Percentiles rank a stretch among this genome's conserved stretches.
phyloP scores from a whole-genome alignment of 768 basidiomycete species.

The Boletus speciosus region DNA sequence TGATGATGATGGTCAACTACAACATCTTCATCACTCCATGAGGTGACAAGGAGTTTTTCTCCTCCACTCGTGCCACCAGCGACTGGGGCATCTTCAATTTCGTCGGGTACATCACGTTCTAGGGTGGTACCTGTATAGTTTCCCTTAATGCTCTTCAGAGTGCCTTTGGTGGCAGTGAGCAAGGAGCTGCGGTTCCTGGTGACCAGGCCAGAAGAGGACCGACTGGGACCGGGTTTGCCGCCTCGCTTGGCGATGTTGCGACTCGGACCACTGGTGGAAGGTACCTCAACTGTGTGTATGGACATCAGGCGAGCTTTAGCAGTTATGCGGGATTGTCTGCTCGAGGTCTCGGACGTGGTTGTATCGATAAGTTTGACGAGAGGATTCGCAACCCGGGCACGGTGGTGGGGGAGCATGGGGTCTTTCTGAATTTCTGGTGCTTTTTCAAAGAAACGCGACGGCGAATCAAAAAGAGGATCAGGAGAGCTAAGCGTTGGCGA shows the following conservation, averaged over 20 bases:
- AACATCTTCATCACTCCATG: slow-evolving; percentile 21
- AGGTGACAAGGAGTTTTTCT: slow-evolving; percentile 7
- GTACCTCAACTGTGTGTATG: slow-evolving; percentile 4
- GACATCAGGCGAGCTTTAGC: slow-evolving; percentile 47
- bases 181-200: slow-evolving; percentile 48
- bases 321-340: slow-evolving; percentile 41
- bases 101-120: slow-evolving; percentile 20
- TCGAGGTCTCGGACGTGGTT: slow-evolving; percentile 20
- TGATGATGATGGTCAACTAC: slow-evolving; percentile 7
- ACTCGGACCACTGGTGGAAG: slow-evolving; percentile 12
- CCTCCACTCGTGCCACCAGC: background rate
- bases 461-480: slow-evolving; percentile 32
- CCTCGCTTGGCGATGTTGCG: slow-evolving; percentile 10
- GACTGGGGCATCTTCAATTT: slow-evolving; percentile 13
- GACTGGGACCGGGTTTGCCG: slow-evolving; percentile 48
- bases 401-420: slow-evolving; percentile 36
- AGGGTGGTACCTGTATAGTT: slow-evolving; percentile 27
- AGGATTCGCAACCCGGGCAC: slow-evolving; percentile 49
- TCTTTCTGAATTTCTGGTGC: slow-evolving; percentile 5
- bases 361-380: slow-evolving; percentile 49
- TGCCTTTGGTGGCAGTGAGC: slow-evolving; percentile 51
- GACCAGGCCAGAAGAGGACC: slow-evolving; percentile 43
- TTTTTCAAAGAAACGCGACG: slow-evolving; percentile 9
- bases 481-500: slow-evolving; percentile 13
- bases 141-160: slow-evolving; percentile 49